phyloP scores from a whole-genome alignment of 202 grass and related monocot genomes.

The Zizania palustris region DNA sequence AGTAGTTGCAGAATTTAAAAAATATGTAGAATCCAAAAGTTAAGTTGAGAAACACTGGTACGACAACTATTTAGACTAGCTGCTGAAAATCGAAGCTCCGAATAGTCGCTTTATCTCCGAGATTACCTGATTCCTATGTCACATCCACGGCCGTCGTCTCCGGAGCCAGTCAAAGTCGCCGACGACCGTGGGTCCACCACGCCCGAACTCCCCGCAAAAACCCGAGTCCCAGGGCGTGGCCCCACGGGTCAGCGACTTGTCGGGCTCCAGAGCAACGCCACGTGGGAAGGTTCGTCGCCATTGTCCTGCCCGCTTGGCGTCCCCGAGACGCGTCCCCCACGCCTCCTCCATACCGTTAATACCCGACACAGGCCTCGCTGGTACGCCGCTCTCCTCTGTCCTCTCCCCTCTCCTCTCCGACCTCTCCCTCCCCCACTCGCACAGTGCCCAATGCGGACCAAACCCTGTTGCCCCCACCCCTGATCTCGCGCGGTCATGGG shows the following conservation, averaged over 20 bases:
- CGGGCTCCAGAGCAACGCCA: not conserved
- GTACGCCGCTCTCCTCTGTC: constrained; percentile 2
- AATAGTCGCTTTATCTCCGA: too few relatives aligned
- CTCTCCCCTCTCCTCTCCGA: constrained; percentile 2
- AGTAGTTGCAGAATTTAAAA: too few relatives aligned
- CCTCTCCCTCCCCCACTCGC: constrained; percentile 13
- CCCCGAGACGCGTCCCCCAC: constrained; percentile 43
- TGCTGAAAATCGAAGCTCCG: too few relatives aligned
- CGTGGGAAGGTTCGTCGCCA: constrained; percentile 31
- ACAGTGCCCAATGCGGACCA: constrained; percentile 53
- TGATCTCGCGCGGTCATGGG: constrained; percentile 67
- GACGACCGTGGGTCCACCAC: not conserved
- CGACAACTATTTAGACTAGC: too few relatives aligned
- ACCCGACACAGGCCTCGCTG: constrained; percentile 72
- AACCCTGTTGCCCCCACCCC: constrained; percentile 63
- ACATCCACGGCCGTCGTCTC: not conserved
- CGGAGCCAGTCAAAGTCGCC: constrained; percentile 47
- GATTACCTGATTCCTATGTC: constrained; percentile 43
- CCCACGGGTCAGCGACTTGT: not conserved
- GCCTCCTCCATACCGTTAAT: constrained; percentile 47
- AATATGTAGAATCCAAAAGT: too few relatives aligned
- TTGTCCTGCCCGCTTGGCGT: constrained; percentile 44
- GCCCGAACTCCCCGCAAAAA: not conserved
- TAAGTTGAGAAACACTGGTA: too few relatives aligned
- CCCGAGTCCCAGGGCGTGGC: not conserved